Evolutionary conservation across 257 asterid species (phyloP), one percentile per base, ranked within the genome.

Genomic region (Lycium barbarum): DNA sequence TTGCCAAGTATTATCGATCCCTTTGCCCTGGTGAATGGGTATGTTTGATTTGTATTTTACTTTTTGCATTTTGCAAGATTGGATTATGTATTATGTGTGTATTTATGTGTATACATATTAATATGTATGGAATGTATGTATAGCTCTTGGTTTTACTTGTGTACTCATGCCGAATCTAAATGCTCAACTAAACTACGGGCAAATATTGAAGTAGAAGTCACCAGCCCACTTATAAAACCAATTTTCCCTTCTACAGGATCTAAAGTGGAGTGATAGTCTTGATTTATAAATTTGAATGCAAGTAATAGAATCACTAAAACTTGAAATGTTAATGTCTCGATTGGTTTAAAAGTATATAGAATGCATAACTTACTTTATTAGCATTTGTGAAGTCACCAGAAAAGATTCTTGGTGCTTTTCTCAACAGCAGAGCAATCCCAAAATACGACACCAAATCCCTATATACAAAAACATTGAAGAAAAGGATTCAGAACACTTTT

Each of bases 11-110:
- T 84, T 95, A 96, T 80, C 97, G 99, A 57, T 82, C 98, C 87
- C 97, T 96, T 80, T 96, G 99, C 87, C 99, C 99, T 0, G 95
- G 97, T 71, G 99, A 96, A 96, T 95, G 99, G 99, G 99, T 96
- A 95, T 59, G 82, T 53, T 53, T 78, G 8, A 49, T 73, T 73
- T 1, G 15, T 47, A 73, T 47, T 47, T 73, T 49, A 49, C 20
- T 22, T 74, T 47, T 38, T 40, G 22, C 33, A 26, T 26, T 20
- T 74, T 49, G 81, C 61, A 49, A 47, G 62, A 49, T 20, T 3
- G 36, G 59, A 49, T 74, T 12, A 5, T n/a, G 35, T 59, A 2
- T 91, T 53, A 63, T 84, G 26, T 67, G 36, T 8, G 17, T 40
- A 10, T 57, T 2, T 65, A 14, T 70, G 49, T 36, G 45, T 45